A percentile compares a stretch with the other conserved stretches of the same genome.
These are phyloP conservation scores for Botrytis elliptica DNA, from an alignment of 2,329 filamentous ascomycete genomes.

Conservation along the genomic window DNA sequence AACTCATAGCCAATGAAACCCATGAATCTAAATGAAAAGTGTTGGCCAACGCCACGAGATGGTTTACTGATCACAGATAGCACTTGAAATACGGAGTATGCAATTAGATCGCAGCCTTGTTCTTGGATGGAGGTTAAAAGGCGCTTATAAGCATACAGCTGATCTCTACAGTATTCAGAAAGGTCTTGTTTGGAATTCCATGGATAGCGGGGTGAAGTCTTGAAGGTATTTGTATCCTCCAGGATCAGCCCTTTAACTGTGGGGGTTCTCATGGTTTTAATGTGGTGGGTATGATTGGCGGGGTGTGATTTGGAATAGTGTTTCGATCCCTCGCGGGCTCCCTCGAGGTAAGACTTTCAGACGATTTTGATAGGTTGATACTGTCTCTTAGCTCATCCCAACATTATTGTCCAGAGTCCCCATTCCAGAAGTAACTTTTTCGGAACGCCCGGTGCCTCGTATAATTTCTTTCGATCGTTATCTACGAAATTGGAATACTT, in stretches of 20 bases:
- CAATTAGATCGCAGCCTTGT: slow-evolving; percentile 1
- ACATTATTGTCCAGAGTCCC: not conserved
- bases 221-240: not conserved
- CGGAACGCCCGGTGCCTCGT: not conserved
- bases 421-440: not conserved
- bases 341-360: not conserved
- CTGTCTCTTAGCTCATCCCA: not conserved
- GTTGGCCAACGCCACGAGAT: not conserved
- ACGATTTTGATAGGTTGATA: not conserved
- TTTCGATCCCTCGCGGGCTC: not conserved
- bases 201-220: not conserved
- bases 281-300: not conserved
- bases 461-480: not conserved
- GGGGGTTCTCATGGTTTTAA: not conserved
- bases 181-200: not conserved
- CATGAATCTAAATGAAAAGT: not conserved
- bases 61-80: not conserved
- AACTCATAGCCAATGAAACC: not conserved
- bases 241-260: not conserved
- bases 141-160: not conserved
- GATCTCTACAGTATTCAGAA: not conserved
- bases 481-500: not conserved
- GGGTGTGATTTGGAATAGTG: not conserved
- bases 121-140: slow-evolving; percentile 1
- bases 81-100: not conserved